Base-by-base conservation (phyloP, 768 basidiomycete genomes). In the Chlorophyllum brunneum region DNA sequence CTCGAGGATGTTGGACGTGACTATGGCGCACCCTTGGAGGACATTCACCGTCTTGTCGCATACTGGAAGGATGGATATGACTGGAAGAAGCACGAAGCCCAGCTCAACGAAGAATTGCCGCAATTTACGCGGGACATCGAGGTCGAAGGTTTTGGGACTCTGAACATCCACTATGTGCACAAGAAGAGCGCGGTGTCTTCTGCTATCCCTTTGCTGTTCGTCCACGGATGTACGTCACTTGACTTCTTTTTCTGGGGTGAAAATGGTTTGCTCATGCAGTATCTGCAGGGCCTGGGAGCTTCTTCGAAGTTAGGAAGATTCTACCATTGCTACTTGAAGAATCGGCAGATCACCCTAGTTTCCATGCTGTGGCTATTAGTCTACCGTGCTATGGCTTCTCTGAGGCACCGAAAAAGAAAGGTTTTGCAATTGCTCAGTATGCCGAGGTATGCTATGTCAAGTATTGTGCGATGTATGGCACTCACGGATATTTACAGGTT, bases 371-470 rank as follows among this genome's bases (percentile, higher is more conserved):
- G 1, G 79, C 77, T 0, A 56, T 77, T 8, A 78, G 81, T 56
- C 57, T 86, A 2, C 84, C 85, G 9, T 81, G 80, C 0, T 86
- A 64, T 64, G 85, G 82, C 0, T 85, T 85, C 61, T 84, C 83
- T 0, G 70, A 79, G 10, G 78, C 73, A 1, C 75, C 79, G 3
- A 71, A 58, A 34, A 80, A 76, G 58, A 70, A 69, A 57, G 81
- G 79, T 2, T 83, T 84, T 49, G 57, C 53, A 2, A 27, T 65
- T 1, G 30, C 60, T 1, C 79, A 84, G 51, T 80, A 75, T 43
- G 81, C 81, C 1, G 80, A 85, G 66, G 83, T 78, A 39, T 6
- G 34, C 5, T 30, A 38, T 8, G 13, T 56, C 9, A 13, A 43
- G 11, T 29, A 15, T 27, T 29, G 9, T 11, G 9, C 7, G 15